Base-by-base conservation (phyloP, 768 basidiomycete genomes). In the Lactarius evosmus region DNA sequence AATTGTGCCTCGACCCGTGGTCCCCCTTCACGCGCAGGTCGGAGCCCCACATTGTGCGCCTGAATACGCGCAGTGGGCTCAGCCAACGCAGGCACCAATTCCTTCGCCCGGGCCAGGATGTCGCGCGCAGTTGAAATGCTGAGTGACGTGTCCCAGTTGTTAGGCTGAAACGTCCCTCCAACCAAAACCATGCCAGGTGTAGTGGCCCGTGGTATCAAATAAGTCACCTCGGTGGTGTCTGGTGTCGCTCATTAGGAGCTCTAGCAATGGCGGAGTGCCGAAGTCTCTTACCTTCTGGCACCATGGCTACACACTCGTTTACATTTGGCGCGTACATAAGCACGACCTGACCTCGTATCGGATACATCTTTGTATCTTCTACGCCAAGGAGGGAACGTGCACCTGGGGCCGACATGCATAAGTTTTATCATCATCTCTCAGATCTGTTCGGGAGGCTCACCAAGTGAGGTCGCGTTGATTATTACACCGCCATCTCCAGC, bases 331-430 rank as follows among this genome's bases (percentile, higher is more conserved):
- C 89, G 41, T 83, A 74, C 25, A 95, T 78, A 19, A 94, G 73
- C 9, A 95, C 85, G 0, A 91, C 88, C 75, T 96, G 95, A 8
- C 94, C 94, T 50, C 93, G 80, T 66, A 94, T 82, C 0, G 94
- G 92, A 71, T 83, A 85, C 27, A 94, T 76, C 27, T 76, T 77
- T 62, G 79, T 79, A 73, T 97, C 95, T 70, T 94, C 87, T 2
- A 95, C 85, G 6, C 93, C 94, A 14, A 89, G 83, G 49, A 96
- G 79, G 34, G 84, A 85, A 56, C 84, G 80, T 9, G 93, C 85
- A 4, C 88, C 89, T 82, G 56, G 12, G 22, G 51, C 9, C 19
- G 44, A 36, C 33, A 27, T 38, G 22, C 57, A 61, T 69, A 22
- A 14, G 59, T 22, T 22, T 4, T 3, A 33, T 27, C 50, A 52